Evolutionary conservation across 768 basidiomycete genomes (phyloP), one percentile per base, ranked within the genome.

Genomic region (Albatrellus ellisii): DNA sequence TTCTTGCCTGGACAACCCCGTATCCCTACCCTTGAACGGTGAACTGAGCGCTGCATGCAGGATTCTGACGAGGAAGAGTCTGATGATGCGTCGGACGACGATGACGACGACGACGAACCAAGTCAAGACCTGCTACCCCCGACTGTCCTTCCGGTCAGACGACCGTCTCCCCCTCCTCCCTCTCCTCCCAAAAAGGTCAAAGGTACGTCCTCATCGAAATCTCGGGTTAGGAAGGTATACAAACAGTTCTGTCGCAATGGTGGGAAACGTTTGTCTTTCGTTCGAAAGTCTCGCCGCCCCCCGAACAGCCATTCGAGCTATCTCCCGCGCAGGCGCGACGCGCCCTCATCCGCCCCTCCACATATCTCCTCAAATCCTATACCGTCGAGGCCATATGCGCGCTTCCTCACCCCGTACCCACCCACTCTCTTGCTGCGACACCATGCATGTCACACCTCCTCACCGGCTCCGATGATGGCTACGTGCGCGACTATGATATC

Each of bases 401-500:
- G 15, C 75, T 97, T 43, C 87, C 92, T 1, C 85, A 92, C 49
- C 89, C 89, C 4, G 77, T 75, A 4, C 78, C 89, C 4, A 89
- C 86, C 1, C 86, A 95, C 59, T 71, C 84, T n/a, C 73, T 97
- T 10, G 84, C 90, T 8, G 69, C 83, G 3, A 90, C 89, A 0
- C 61, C 73, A 21, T 94, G 91, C 61, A 77, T 92, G 73, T 77
- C 84, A 15, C 87, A 91, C 56, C 66, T 95, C 17, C 59, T 94
- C 25, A 92, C 92, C 11, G 91, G 91, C 26, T 87, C 85, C 10
- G 84, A 94, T 50, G 91, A 97, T 56, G 92, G 91, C 7, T 91
- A 88, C 51, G 82, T 97, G 33, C 76, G 91, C 27, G 74, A 87
- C 63, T 97, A 92, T 62, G 89, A 97, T 58, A 74, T 94, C 36